Conservation (phyloP, 129 eudicot genomes). For the Flaveria brownii region DNA sequence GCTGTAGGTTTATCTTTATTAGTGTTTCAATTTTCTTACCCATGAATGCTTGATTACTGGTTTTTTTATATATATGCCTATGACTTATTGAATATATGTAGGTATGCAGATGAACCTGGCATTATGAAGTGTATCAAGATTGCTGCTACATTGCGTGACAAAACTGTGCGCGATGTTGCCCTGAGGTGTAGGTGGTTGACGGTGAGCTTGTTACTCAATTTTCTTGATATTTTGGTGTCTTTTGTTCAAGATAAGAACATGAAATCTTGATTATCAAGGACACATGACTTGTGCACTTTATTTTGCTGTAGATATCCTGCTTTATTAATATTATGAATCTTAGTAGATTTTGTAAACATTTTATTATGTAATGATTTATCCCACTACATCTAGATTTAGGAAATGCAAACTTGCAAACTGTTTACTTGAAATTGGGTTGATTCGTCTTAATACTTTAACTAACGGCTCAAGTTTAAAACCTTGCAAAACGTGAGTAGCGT, state of each 20-base stretch:
- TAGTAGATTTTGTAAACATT: background rate
- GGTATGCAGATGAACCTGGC: conserved; percentile 77
- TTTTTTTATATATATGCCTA: background rate
- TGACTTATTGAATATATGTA: conserved; percentile 20
- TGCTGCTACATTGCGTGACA: conserved; percentile 78
- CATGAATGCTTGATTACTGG: background rate
- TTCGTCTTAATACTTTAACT: background rate
- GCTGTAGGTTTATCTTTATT: no score
- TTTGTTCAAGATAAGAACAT: background rate
- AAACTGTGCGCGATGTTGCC: conserved; percentile 97
- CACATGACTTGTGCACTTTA: background rate
- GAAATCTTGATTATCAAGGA: background rate
- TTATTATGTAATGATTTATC: background rate
- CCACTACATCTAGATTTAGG: background rate
- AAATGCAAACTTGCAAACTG: background rate
- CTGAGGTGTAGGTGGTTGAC: conserved; percentile 87
- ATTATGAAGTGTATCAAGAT: conserved; percentile 79
- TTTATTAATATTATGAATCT: no score
- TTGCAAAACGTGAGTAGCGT: no score
- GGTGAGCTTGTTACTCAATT: conserved; percentile 55
- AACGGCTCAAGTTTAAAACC: background rate
- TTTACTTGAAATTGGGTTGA: background rate
- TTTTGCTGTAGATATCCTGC: no score
- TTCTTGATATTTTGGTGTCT: background rate
- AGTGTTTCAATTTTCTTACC: no score